Percentiles rank a stretch among this genome's conserved stretches.
Evolutionary conservation across 768 basidiomycete species (phyloP).

Genomic region (Tricholoma hemisulphureum): DNA sequence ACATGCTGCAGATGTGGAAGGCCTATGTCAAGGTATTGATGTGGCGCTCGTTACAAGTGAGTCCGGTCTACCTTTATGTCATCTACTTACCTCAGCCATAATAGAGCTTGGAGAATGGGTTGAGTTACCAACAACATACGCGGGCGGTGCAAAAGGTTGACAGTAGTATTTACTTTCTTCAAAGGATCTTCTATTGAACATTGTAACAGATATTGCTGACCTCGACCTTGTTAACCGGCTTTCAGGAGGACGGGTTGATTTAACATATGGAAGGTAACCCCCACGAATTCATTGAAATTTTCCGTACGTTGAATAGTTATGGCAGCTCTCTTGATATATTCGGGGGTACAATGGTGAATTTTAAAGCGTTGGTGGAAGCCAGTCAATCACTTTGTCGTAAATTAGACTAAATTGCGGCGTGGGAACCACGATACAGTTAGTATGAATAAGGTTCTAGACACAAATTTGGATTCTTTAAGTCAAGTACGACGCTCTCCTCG

Average conservation of each 20-base stretch:
- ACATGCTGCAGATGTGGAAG: conserved; percentile 99
- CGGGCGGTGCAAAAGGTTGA: conserved; percentile 89
- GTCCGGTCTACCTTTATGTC: conserved; percentile 23
- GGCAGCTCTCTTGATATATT: conserved; percentile 64
- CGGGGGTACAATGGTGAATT: conserved; percentile 64
- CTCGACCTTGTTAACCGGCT: conserved; percentile 76
- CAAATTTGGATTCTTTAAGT: conserved; percentile 25
- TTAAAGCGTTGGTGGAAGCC: conserved; percentile 22
- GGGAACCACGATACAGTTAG: conserved; percentile 42
- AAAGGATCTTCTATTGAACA: background rate
- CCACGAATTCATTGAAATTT: background rate
- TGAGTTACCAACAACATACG: conserved; percentile 90
- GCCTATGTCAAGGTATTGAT: conserved; percentile 94
- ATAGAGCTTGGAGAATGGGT: conserved; percentile 91
- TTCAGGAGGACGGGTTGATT: conserved; percentile 79
- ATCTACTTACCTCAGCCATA: conserved; percentile 10
- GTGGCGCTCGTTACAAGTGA: conserved; percentile 77
- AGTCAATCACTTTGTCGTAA: background rate
- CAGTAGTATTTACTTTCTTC: background rate
- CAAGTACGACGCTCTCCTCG: conserved; percentile 41
- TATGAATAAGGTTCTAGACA: conserved; percentile 45
- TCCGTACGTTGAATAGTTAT: background rate
- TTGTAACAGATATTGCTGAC: conserved; percentile 66
- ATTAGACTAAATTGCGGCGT: conserved; percentile 36
- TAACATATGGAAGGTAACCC: conserved; percentile 78